These are phyloP conservation scores for Leonotis leonurus DNA, from an alignment of 257 asterid genomes.

Conservation along the genomic window DNA sequence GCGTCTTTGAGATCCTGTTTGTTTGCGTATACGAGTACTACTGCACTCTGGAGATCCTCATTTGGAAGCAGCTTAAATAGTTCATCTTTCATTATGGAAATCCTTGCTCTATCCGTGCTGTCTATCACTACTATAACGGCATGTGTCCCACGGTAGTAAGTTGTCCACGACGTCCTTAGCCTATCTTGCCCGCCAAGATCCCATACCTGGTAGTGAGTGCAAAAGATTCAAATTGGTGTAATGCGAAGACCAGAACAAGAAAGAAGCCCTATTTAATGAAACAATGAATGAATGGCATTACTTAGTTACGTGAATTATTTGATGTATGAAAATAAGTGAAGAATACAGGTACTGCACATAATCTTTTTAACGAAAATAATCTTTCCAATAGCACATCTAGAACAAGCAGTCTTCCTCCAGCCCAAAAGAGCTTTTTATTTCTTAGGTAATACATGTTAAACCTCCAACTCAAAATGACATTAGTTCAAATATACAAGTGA, in stretches of 20 bases:
- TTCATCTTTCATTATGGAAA: conserved; percentile 86
- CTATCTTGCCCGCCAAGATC: conserved; percentile 98
- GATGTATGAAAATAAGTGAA: neutral
- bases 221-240: neutral
- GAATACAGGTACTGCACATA: neutral
- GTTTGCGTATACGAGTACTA: conserved; percentile 82
- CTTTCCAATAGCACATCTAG: neutral
- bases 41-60: conserved; percentile 79
- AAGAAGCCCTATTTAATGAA: neutral
- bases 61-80: conserved; percentile 77
- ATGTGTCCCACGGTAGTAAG: conserved; percentile 92
- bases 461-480: neutral
- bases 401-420: neutral
- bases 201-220: conserved; percentile 56
- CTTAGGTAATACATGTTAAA: neutral
- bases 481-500: neutral
- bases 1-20: conserved; percentile 97
- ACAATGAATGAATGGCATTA: neutral
- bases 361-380: neutral
- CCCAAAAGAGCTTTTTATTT: neutral
- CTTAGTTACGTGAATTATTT: too few relatives aligned
- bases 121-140: conserved; percentile 86
- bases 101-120: conserved; percentile 94
- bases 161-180: conserved; percentile 88
- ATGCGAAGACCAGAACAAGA: neutral